Base-by-base conservation (phyloP, 2,329 filamentous ascomycete genomes). In the Colletotrichum somersetense region DNA sequence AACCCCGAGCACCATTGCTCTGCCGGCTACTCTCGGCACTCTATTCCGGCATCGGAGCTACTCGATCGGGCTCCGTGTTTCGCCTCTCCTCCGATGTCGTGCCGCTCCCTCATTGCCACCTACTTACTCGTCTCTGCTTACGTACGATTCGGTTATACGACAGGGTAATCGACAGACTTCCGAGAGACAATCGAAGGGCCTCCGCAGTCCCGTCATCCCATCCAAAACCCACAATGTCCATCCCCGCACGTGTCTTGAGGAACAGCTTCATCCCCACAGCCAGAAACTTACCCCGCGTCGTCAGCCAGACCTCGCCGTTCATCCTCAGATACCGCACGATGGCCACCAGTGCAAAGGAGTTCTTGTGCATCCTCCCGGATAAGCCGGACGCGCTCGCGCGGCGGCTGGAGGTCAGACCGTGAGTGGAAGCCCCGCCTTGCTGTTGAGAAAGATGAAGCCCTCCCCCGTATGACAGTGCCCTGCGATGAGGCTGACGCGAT, bases 321-420 rank as follows among this genome's bases (percentile, higher is more conserved):
- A 64, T 5, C 44, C 38, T 62, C 35, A 35, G 35, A 18, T 33
- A 52, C 33, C 59, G 69, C 59, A 72, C 66, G 20, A 72, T 72
- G 69, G 69, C 69, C 20, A 72, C 69, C 63, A 50, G 56, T 3
- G 48, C 42, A 2, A 72, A 72, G 65, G 69, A 72, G 58, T 72
- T 72, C 40, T 55, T 72, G 44, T 72, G 69, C 69, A 72, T 72
- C 69, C 66, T 72, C n/a, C 69, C 69, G 53, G 69, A 72, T 12
- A 72, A 72, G 69, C 66, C 69, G 16, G 66, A 72, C n/a, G 59
- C 66, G 59, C 69, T 72, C 20, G 59, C 69, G 26, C 55, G 38
- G 53, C 69, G 69, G 5, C 12, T 72, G 58, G 69, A 69, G 48
- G 66, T 72, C 11, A 30, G 69, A 18, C 33, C 69, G 69, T 72